Evolutionary conservation across 352 stramenopile genomes (phyloP).

Genomic region (Phytophthora pisi): DNA sequence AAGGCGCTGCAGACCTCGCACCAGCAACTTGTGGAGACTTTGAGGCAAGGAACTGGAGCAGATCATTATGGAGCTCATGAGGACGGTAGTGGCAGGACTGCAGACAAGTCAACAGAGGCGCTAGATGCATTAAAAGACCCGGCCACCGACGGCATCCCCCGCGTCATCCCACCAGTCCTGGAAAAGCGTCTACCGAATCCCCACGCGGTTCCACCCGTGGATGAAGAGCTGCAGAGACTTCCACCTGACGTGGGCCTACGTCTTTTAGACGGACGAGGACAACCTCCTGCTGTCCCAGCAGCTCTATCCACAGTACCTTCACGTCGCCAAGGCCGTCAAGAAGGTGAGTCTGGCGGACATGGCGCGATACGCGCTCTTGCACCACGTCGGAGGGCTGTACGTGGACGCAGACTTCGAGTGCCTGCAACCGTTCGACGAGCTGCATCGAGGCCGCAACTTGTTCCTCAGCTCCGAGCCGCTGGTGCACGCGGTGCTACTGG

Average conservation of each 20-base stretch:
- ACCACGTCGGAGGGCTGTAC: constrained; percentile 57
- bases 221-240: constrained; percentile 55
- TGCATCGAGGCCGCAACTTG: constrained; percentile 37
- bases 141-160: constrained; percentile 35
- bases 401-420: constrained; percentile 65
- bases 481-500: constrained; percentile 53
- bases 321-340: constrained; percentile 41
- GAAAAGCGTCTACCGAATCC: constrained; percentile 48
- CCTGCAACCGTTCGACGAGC: constrained; percentile 40
- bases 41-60: no score
- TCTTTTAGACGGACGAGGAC: constrained; percentile 66
- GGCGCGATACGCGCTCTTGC: constrained; percentile 58
- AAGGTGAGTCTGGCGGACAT: constrained; percentile 63
- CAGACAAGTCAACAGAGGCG: no score
- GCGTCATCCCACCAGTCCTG: constrained; percentile 67
- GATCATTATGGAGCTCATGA: no score
- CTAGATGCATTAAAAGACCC: not conserved
- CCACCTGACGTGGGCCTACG: constrained; percentile 56
- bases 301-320: constrained; percentile 52
- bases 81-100: no score
- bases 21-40: no score
- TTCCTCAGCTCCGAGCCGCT: constrained; percentile 58
- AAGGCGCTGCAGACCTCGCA: not conserved
- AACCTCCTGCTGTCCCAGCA: constrained; percentile 55
- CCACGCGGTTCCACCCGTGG: constrained; percentile 54